Evolutionary conservation across 2,329 filamentous ascomycete species (phyloP).

Genomic region (Fusarium compactum): DNA sequence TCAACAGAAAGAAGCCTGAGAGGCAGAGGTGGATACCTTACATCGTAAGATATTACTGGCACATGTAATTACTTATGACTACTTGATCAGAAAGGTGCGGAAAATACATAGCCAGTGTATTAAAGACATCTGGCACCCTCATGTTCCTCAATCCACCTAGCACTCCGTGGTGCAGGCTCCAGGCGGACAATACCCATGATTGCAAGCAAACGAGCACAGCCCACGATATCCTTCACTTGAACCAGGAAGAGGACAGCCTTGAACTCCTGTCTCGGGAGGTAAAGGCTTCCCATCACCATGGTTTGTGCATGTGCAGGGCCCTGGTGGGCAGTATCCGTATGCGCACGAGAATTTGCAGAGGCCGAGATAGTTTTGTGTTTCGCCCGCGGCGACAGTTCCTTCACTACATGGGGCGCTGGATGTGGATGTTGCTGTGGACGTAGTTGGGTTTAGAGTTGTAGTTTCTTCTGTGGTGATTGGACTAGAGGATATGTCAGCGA

Average conservation of each 20-base stretch:
- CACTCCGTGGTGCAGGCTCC: slow-evolving; percentile 12
- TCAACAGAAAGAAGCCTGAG: too few relatives aligned
- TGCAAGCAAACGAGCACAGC: slow-evolving; percentile 25
- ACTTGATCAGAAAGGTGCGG: too few relatives aligned
- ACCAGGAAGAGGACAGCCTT: slow-evolving; percentile 11
- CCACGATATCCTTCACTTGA: slow-evolving; percentile 8
- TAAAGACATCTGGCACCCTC: too few relatives aligned
- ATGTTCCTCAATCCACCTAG: neutral
- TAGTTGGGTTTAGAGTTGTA: neutral
- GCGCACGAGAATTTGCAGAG: slow-evolving; percentile 29
- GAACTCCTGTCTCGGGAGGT: neutral
- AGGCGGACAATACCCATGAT: slow-evolving; percentile 20
- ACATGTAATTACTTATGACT: too few relatives aligned
- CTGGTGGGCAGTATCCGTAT: slow-evolving; percentile 30
- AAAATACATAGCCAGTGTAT: too few relatives aligned
- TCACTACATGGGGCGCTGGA: neutral
- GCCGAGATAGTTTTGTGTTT: slow-evolving; percentile 20
- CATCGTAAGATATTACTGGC: too few relatives aligned
- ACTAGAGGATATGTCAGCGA: too few relatives aligned
- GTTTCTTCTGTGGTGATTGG: neutral
- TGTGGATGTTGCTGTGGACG: neutral
- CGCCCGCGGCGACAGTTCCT: slow-evolving; percentile 18
- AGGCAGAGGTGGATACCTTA: too few relatives aligned
- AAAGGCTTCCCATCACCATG: neutral
- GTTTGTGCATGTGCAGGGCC: slow-evolving; percentile 11